phyloP scores from a whole-genome alignment of 2,329 filamentous ascomycete species.

The Lecanicillium sp. region DNA sequence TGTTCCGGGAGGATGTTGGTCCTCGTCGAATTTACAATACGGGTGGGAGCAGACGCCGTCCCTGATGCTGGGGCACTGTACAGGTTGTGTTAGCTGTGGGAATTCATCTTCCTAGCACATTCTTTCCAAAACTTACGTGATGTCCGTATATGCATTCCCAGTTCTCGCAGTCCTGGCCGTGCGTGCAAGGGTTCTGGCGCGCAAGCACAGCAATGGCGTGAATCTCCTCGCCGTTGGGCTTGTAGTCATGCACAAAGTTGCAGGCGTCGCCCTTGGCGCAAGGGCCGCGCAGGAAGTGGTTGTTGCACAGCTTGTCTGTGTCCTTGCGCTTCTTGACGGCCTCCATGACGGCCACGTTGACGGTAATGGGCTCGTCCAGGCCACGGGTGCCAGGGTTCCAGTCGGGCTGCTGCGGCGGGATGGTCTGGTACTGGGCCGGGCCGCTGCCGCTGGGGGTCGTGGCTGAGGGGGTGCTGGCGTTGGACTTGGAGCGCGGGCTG shows the following conservation, averaged over 20 bases:
- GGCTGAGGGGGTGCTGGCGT: not conserved
- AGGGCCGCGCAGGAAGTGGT: constrained; percentile 50
- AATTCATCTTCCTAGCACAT: no score
- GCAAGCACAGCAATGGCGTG: constrained; percentile 48
- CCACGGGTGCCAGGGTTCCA: constrained; percentile 51
- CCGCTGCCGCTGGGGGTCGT: not conserved
- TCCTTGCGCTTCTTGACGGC: constrained; percentile 48
- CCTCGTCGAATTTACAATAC: constrained; percentile 45
- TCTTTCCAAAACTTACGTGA: constrained; percentile 36
- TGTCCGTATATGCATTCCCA: constrained; percentile 57
- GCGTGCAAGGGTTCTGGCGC: constrained; percentile 49
- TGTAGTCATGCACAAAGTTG: constrained; percentile 49
- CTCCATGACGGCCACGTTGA: constrained; percentile 40
- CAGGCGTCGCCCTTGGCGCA: constrained; percentile 49
- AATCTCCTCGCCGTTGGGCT: constrained; percentile 44
- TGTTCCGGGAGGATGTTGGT: constrained; percentile 51
- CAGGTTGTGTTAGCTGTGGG: constrained; percentile 9
- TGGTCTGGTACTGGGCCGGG: constrained; percentile 15
- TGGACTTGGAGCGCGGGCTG: constrained; percentile 11
- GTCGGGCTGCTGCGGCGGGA: constrained; percentile 20
- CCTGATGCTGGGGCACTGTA: constrained; percentile 44
- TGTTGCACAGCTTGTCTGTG: constrained; percentile 53
- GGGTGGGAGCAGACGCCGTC: constrained; percentile 45
- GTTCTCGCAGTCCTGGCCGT: constrained; percentile 49
- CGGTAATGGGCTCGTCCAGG: constrained; percentile 42